Base-by-base conservation (phyloP, 2,329 filamentous ascomycete genomes). In the Talaromyces verruculosus region DNA sequence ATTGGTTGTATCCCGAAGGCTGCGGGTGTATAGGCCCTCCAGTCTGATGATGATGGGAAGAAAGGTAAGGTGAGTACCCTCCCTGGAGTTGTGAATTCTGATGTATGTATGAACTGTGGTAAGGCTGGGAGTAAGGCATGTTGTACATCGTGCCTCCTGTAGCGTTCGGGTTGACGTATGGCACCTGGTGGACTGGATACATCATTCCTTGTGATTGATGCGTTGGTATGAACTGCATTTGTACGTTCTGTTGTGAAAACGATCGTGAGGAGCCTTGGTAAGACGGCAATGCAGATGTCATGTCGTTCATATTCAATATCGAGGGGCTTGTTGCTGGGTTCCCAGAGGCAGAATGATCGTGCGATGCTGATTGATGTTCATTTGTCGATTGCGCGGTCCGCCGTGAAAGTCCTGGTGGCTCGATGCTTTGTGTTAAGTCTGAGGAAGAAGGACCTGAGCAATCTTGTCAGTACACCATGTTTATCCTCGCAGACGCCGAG, bases 201-300 rank as follows among this genome's bases (percentile, higher is more conserved):
- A 76, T 63, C 25, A 74, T 64, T 6, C 73, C 73, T 43, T 74
- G 73, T 6, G 69, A 64, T 37, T 73, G 72, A 33, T 66, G 53
- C 2, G 69, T 51, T 11, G 70, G 61, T 17, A 72, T 53, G 30
- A 73, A 77, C 49, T 72, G 72, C 45, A 73, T 74, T 15, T 72
- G 68, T 45, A 73, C 69, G 43, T 69, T 66, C 60, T 70, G 69
- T 37, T 74, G 73, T 37, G 72, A 72, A 45, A 70, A 76, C 17
- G 68, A 65, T 11, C 71, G 68, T n/a, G 45, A 22, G 10, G 45
- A 3, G 17, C 33, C 30, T 39, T 61, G 57, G n/a, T 71, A 71
- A 17, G 70, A 66, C 11, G 76, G 75, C 7, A 77, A 65, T 25
- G 71, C 63, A 53, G 76, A 74, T 41, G 65, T 65, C 72, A 77